These are phyloP conservation scores for Xanthoconium stramineum DNA, from an alignment of 768 basidiomycete species.

Conservation along the genomic window DNA sequence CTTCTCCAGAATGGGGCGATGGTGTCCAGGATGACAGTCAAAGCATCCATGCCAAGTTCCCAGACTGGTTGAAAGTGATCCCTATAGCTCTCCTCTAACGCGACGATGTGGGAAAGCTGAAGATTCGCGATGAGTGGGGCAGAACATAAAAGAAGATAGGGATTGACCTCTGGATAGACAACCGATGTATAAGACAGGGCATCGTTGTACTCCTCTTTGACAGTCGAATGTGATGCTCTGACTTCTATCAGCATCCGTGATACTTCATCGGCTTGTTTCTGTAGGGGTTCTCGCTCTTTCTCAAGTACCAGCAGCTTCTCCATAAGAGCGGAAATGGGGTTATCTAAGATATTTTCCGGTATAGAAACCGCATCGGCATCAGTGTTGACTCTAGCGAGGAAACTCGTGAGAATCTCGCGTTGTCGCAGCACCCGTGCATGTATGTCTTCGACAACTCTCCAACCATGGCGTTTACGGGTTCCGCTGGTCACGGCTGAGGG, in stretches of 20 bases:
- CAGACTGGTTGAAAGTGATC: constrained; percentile 79
- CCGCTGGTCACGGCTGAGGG: constrained; percentile 70
- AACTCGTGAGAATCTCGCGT: constrained; percentile 49
- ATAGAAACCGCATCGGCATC: constrained; percentile 3
- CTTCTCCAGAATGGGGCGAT: constrained; percentile 80
- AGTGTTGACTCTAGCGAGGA: constrained; percentile 32
- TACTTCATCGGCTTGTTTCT: constrained; percentile 46
- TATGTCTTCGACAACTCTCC: constrained; percentile 76
- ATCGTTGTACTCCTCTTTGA: constrained; percentile 64
- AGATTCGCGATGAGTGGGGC: constrained; percentile 3
- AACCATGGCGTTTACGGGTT: constrained; percentile 59
- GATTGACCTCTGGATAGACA: constrained; percentile 70
- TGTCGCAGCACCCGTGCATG: constrained; percentile 60
- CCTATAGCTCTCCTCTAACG: constrained; percentile 73
- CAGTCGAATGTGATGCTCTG: constrained; percentile 49
- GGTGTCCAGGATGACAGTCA: constrained; percentile 72
- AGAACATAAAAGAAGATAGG: background rate
- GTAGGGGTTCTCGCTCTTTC: constrained; percentile 42
- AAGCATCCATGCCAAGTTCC: constrained; percentile 76
- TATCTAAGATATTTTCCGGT: constrained; percentile 46
- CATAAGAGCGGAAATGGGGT: constrained; percentile 50
- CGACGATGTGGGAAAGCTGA: constrained; percentile 68
- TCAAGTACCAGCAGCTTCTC: constrained; percentile 51
- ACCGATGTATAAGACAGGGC: constrained; percentile 67
- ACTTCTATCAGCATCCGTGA: constrained; percentile 48